phyloP scores from a whole-genome alignment of 1,284 basidiomycete genomes.

The Wolfiporia cocos region DNA sequence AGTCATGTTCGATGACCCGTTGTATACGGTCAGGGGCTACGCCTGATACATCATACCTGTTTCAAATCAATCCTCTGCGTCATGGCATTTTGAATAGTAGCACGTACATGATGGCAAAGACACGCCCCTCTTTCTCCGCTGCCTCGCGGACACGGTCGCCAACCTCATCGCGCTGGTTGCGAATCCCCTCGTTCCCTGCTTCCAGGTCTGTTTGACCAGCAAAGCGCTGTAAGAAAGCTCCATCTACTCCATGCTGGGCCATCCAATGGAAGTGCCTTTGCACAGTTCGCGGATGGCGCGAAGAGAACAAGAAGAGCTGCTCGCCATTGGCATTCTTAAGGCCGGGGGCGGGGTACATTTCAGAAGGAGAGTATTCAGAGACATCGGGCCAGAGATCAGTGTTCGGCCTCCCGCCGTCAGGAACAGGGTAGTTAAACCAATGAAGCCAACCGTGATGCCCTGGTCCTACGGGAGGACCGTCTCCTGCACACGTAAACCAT shows the following conservation, averaged over 20 bases:
- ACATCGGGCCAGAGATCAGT: conserved; percentile 73
- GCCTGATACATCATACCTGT: conserved; percentile 73
- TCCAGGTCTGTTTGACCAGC: conserved; percentile 53
- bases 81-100: not conserved
- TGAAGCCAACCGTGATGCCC: conserved; percentile 83
- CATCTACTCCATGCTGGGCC: conserved; percentile 71
- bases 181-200: conserved; percentile 44
- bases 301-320: conserved; percentile 67
- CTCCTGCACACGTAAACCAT: conserved; percentile 49
- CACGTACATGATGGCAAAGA: conserved; percentile 72
- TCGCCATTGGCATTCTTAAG: conserved; percentile 47
- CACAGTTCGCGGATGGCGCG: conserved; percentile 66
- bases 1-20: conserved; percentile 56
- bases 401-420: conserved; percentile 60
- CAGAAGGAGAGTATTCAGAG: conserved; percentile 59
- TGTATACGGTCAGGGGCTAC: conserved; percentile 56
- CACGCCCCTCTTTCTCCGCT: conserved; percentile 69
- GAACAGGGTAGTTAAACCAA: conserved; percentile 64
- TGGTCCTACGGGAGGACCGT: conserved; percentile 39
- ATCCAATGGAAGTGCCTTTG: conserved; percentile 77
- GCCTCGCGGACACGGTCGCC: conserved; percentile 63
- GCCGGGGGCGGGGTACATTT: conserved; percentile 65
- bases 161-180: conserved; percentile 62
- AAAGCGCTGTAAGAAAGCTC: conserved; percentile 74
- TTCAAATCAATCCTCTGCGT: not conserved